A percentile compares a stretch with the other conserved stretches of the same genome.
Conservation (phyloP, 305 asterid genomes). For the Striga hermonthica region DNA sequence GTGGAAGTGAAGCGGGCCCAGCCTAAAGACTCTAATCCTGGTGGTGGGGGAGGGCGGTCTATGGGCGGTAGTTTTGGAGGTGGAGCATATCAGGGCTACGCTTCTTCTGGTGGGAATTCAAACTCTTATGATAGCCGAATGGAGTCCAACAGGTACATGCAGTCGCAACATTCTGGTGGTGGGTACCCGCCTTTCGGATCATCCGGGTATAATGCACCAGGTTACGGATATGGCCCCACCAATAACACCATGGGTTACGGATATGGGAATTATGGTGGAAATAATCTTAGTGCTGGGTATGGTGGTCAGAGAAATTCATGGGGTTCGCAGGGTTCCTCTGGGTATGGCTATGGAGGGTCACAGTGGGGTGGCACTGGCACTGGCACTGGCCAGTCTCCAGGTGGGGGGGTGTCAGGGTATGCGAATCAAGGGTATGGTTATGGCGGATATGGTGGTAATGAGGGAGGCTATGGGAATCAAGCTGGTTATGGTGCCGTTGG, state of each 20-base stretch:
- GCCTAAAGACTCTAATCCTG: conserved; percentile 71
- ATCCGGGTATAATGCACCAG: conserved; percentile 63
- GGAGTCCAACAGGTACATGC: conserved; percentile 68
- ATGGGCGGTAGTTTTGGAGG: conserved; percentile 40
- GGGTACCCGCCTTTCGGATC: conserved; percentile 71
- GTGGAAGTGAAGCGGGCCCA: conserved; percentile 90
- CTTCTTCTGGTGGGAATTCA: conserved; percentile 48
- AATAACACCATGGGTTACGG: conserved; percentile 77
- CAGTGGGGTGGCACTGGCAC: conserved; percentile 43
- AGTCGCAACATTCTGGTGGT: conserved; percentile 57
- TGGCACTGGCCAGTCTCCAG: conserved; percentile 63
- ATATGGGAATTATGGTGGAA: conserved; percentile 65
- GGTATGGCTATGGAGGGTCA: conserved; percentile 69
- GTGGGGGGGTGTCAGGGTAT: conserved; percentile 55
- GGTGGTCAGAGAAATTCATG: conserved; percentile 67
- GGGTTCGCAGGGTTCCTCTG: conserved; percentile 68
- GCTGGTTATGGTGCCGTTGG: conserved; percentile 69
- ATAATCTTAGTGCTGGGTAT: conserved; percentile 61
- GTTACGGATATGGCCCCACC: conserved; percentile 67
- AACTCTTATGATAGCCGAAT: conserved; percentile 60
- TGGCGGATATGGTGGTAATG: conserved; percentile 71
- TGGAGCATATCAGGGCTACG: conserved; percentile 71
- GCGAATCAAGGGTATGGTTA: conserved; percentile 84
- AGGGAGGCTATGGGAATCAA: conserved; percentile 65
- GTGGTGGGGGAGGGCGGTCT: conserved; percentile 51